Evolutionary conservation across 352 stramenopile genomes (phyloP), one percentile per base, ranked within the genome.

Genomic region (Pythium guiyangense): DNA sequence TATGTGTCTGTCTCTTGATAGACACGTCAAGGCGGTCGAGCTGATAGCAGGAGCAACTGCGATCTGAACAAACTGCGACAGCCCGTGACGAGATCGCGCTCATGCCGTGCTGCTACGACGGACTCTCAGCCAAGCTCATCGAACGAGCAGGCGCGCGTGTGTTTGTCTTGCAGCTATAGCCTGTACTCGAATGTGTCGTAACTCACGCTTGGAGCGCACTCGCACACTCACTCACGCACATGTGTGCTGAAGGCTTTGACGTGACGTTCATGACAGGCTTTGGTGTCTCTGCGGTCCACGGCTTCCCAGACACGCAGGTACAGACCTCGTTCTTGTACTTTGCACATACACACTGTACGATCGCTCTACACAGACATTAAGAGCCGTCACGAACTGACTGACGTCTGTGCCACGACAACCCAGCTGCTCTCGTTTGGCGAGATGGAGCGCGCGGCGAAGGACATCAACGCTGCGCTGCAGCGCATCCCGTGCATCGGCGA

Each of bases 181-280:
- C n/a, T 17, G 34, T 22, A 22, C 22, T 22, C 22, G 22, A 22
- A 22, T 22, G 22, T 22, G 22, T 22, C 22, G 22, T 22, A 22
- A 22, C 22, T 22, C 22, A 22, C 22, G 22, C 22, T 22, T 22
- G 22, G 22, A 22, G 22, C 22, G 22, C 22, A 22, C 22, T 22
- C 22, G 22, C 22, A 22, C 22, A 22, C 22, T 22, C 22, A 22
- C 22, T 22, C 22, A 22, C 22, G 22, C 22, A 22, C 22, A 22
- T 22, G 22, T 22, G 22, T 22, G 22, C 22, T 22, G 22, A 22
- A 22, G 87, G 84, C 20, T 98, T 97, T 64, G 69, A 92, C 31
- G 73, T 87, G 22, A 96, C 88, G 8, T 98, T 98, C 67, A 97
- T 97, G 90, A 96, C 88, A 44, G 92, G 92, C 40, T 98, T 97